Percentiles rank a stretch among this genome's conserved stretches.
Evolutionary conservation across 352 stramenopile species (phyloP).

Genomic region (Globisporangium carolinianum): DNA sequence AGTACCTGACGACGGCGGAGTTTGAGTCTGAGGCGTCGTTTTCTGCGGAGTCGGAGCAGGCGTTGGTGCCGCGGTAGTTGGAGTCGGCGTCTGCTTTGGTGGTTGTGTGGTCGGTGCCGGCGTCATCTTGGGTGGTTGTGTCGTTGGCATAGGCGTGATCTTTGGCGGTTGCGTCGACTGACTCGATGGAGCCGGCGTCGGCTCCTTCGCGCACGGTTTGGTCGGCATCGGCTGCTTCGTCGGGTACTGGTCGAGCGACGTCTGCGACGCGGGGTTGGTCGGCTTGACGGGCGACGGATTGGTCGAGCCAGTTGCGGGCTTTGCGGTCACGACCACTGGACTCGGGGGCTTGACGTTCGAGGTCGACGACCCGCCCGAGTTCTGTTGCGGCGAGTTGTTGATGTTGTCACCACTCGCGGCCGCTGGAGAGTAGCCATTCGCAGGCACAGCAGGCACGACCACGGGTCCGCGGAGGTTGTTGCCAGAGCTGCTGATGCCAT

Average conservation of each 20-base stretch:
- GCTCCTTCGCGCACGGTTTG: slow-evolving; percentile 11
- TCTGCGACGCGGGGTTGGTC: slow-evolving; percentile 7
- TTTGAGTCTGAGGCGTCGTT: neutral
- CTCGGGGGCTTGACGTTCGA: slow-evolving; percentile 5
- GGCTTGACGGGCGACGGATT: slow-evolving; percentile 1
- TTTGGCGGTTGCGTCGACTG: slow-evolving; percentile 6
- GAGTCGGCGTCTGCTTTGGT: slow-evolving; percentile 2
- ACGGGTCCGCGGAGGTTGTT: slow-evolving; percentile 11
- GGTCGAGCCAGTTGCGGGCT: slow-evolving; percentile 1
- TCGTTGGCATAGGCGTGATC: neutral
- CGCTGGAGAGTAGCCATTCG: neutral
- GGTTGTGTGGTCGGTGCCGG: slow-evolving; percentile 1
- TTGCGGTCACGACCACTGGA: slow-evolving; percentile 1
- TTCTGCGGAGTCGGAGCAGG: slow-evolving; percentile 1
- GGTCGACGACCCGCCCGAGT: slow-evolving; percentile 8
- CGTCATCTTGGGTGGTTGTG: slow-evolving; percentile 3
- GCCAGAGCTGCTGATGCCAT: slow-evolving; percentile 1
- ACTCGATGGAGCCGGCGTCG: slow-evolving; percentile 1
- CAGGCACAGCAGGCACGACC: slow-evolving; percentile 1
- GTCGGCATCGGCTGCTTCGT: slow-evolving; percentile 9
- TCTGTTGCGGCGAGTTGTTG: slow-evolving; percentile 14
- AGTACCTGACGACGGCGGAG: neutral
- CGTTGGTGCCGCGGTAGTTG: slow-evolving; percentile 2
- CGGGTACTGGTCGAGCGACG: slow-evolving; percentile 10
- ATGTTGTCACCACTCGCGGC: slow-evolving; percentile 3